A percentile compares a stretch with the other conserved stretches of the same genome.
Conservation (phyloP, 305 asterid genomes). For the Andrographis paniculata region DNA sequence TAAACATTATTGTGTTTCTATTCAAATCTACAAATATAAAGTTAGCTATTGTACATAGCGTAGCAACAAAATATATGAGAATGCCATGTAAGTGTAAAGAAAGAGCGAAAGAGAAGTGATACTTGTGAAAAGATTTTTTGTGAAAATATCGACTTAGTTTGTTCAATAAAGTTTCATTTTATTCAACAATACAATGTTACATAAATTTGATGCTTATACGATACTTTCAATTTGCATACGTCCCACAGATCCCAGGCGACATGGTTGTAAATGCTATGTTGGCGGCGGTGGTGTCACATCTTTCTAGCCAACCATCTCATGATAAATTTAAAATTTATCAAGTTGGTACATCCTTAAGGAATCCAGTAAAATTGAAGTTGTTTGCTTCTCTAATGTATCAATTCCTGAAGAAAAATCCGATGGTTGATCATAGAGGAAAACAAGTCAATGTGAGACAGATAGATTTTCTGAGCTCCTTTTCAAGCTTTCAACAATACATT, state of each 20-base stretch:
- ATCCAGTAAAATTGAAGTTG: constrained; percentile 10
- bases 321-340: constrained; percentile 16
- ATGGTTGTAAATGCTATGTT: constrained; percentile 26
- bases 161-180: too few relatives aligned
- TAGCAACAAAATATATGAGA: too few relatives aligned
- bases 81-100: too few relatives aligned
- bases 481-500: constrained; percentile 15
- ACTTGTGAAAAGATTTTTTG: too few relatives aligned
- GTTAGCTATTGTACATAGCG: too few relatives aligned
- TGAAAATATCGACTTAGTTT: too few relatives aligned
- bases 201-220: too few relatives aligned
- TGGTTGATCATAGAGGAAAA: constrained; percentile 12
- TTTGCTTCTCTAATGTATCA: neutral
- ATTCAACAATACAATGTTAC: too few relatives aligned
- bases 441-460: constrained; percentile 5
- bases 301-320: neutral
- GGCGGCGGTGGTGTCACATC: constrained; percentile 10
- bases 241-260: constrained; percentile 18
- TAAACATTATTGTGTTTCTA: too few relatives aligned
- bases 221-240: too few relatives aligned
- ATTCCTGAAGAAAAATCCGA: constrained; percentile 16
- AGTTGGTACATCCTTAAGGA: constrained; percentile 18
- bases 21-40: too few relatives aligned
- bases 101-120: too few relatives aligned
- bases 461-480: constrained; percentile 8